phyloP scores from a whole-genome alignment of 805 yeast species.

The Diddensiella santjacobensis region DNA sequence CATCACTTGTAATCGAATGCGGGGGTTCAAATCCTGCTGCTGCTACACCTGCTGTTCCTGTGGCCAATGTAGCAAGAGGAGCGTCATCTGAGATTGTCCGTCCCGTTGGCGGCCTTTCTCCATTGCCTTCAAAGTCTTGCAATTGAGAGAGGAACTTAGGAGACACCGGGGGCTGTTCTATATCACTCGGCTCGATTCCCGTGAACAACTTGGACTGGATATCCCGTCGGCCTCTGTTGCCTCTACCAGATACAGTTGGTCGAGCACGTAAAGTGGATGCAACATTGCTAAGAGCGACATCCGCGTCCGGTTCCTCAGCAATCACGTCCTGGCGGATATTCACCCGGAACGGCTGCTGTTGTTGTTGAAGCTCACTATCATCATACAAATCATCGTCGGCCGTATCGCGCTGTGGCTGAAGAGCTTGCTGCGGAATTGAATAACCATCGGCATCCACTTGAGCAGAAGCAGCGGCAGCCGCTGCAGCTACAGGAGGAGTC shows the following conservation, averaged over 20 bases:
- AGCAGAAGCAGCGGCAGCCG: conserved; percentile 6
- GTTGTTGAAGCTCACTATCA: conserved; percentile 5
- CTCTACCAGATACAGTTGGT: conserved; percentile 29
- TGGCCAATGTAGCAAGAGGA: conserved; percentile 5
- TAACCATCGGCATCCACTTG: neutral
- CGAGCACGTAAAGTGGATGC: conserved; percentile 31
- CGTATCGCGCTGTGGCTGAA: conserved; percentile 2
- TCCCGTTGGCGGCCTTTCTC: neutral
- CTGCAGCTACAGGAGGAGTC: neutral
- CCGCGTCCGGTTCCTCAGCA: conserved; percentile 27
- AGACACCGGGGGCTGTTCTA: conserved; percentile 15
- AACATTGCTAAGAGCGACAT: conserved; percentile 30
- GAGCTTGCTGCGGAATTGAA: conserved; percentile 6
- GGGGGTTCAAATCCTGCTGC: conserved; percentile 1
- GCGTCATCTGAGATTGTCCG: conserved; percentile 6
- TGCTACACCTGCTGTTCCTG: neutral
- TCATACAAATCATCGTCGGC: neutral
- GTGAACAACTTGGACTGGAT: conserved; percentile 31
- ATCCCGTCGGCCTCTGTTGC: conserved; percentile 31
- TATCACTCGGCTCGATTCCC: conserved; percentile 25
- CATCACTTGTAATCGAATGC: conserved; percentile 15
- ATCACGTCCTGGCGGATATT: conserved; percentile 26
- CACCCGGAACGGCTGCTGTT: conserved; percentile 20
- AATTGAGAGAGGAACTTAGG: conserved; percentile 18
- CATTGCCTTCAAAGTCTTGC: conserved; percentile 13